Percentiles rank a stretch among this genome's conserved stretches.
Evolutionary conservation across 148 eudicot genomes (phyloP).

Genomic region (Fagopyrum tataricum): DNA sequence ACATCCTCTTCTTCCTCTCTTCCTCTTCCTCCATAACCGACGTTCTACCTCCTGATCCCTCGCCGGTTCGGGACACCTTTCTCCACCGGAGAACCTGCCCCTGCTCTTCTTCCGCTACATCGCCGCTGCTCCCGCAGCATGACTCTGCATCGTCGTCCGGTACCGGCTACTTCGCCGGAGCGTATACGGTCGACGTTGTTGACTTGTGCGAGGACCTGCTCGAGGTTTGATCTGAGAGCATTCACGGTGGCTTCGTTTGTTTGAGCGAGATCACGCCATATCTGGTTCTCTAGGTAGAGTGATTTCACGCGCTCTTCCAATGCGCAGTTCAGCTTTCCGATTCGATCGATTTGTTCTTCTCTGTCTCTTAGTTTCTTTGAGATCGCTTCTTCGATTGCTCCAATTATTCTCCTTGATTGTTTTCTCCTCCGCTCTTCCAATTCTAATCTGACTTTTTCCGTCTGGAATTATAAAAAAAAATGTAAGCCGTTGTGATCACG

Average conservation of each 20-base stretch:
- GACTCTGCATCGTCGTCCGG: slow-evolving; percentile 53
- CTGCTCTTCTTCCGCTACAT: slow-evolving; percentile 10
- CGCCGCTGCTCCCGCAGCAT: slow-evolving; percentile 62
- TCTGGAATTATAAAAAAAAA: slow-evolving; percentile 26
- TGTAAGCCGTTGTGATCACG: background rate
- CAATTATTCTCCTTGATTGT: slow-evolving; percentile 33
- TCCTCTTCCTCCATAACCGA: background rate
- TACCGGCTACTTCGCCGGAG: background rate
- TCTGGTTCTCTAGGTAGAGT: slow-evolving; percentile 54
- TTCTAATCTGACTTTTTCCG: slow-evolving; percentile 49
- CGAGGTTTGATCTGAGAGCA: slow-evolving; percentile 48
- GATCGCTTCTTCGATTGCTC: slow-evolving; percentile 38
- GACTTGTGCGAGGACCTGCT: slow-evolving; percentile 45
- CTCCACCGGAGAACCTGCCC: slow-evolving; percentile 2
- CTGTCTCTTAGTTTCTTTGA: slow-evolving; percentile 41
- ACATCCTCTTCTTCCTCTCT: slow-evolving; percentile 22
- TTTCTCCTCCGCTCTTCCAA: slow-evolving; percentile 44
- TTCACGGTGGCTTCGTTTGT: slow-evolving; percentile 78
- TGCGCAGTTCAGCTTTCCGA: slow-evolving; percentile 47
- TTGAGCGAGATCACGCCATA: slow-evolving; percentile 81
- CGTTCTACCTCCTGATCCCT: slow-evolving; percentile 15
- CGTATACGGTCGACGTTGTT: slow-evolving; percentile 14
- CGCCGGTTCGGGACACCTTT: slow-evolving; percentile 6
- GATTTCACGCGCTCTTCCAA: slow-evolving; percentile 57
- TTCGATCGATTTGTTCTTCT: slow-evolving; percentile 47